These are phyloP conservation scores for Leccinum fallax DNA, from an alignment of 1,284 basidiomycete genomes.

Conservation along the genomic window DNA sequence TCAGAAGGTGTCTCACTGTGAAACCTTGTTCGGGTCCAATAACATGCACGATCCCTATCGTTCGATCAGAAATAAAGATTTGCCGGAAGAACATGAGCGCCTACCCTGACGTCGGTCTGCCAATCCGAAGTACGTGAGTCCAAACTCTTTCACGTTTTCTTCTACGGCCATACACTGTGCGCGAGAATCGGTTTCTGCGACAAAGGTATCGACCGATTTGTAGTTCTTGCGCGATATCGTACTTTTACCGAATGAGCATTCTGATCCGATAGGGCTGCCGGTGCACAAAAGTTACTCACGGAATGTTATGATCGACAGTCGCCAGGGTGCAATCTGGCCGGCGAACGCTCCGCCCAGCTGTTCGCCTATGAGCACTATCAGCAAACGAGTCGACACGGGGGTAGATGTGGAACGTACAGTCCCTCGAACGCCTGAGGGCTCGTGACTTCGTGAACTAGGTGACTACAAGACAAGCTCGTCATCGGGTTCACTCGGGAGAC, in stretches of 20 bases:
- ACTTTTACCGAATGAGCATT: constrained; percentile 42
- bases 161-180: constrained; percentile 92
- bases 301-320: constrained; percentile 95
- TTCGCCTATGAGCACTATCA: constrained; percentile 53
- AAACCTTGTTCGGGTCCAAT: constrained; percentile 98
- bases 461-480: constrained; percentile 49
- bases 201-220: constrained; percentile 76
- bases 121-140: constrained; percentile 94
- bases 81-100: constrained; percentile 7
- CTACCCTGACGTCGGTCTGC: constrained; percentile 86
- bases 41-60: constrained; percentile 88
- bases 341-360: constrained; percentile 81
- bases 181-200: constrained; percentile 86
- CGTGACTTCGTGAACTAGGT: constrained; percentile 95
- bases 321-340: constrained; percentile 93
- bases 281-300: constrained; percentile 58
- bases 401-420: constrained; percentile 53
- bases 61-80: constrained; percentile 7
- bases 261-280: constrained; percentile 7
- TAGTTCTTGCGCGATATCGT: constrained; percentile 88
- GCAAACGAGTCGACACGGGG: constrained; percentile 7
- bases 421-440: constrained; percentile 97
- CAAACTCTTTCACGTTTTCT: constrained; percentile 95
- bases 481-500: not conserved
- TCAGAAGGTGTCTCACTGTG: constrained; percentile 54